Percentiles rank a stretch among this genome's conserved stretches.
These are phyloP conservation scores for Coriolopsis trogii DNA, from an alignment of 1,284 basidiomycete genomes.

Conservation along the genomic window DNA sequence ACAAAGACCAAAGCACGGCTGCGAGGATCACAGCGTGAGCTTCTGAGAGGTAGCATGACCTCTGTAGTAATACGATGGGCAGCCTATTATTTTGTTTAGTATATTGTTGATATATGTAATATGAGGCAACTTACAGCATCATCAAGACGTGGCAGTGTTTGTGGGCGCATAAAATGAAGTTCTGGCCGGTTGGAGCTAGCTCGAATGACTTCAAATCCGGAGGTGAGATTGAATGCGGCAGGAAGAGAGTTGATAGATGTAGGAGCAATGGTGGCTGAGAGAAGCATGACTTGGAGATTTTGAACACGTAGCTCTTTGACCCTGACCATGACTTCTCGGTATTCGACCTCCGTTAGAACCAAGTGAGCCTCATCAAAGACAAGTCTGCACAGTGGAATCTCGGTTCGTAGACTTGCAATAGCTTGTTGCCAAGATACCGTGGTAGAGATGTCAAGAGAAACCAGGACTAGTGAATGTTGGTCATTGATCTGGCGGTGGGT, in stretches of 20 bases:
- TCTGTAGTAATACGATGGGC: too few relatives aligned
- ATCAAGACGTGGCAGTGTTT: too few relatives aligned
- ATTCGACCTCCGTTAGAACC: conserved; percentile 1
- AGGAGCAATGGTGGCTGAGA: conserved; percentile 9
- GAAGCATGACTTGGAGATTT: not conserved
- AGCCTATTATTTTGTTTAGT: too few relatives aligned
- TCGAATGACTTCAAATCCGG: not conserved
- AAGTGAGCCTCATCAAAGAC: conserved; percentile 11
- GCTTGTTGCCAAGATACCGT: conserved; percentile 1
- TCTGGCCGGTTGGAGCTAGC: conserved; percentile 9
- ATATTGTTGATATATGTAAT: too few relatives aligned
- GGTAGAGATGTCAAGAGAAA: conserved; percentile 4
- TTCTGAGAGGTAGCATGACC: not conserved
- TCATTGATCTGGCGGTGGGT: not conserved
- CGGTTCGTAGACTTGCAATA: not conserved
- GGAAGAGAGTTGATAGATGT: not conserved
- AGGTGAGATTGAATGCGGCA: not conserved
- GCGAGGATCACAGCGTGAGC: not conserved
- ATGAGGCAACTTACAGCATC: too few relatives aligned
- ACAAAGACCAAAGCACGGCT: conserved; percentile 4
- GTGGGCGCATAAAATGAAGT: not conserved
- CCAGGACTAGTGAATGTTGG: not conserved
- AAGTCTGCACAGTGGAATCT: not conserved
- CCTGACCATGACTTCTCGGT: conserved; percentile 3
- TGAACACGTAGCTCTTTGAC: conserved; percentile 4